Evolutionary conservation across 352 stramenopile genomes (phyloP), one percentile per base, ranked within the genome.

Genomic region (Globisporangium parvum): DNA sequence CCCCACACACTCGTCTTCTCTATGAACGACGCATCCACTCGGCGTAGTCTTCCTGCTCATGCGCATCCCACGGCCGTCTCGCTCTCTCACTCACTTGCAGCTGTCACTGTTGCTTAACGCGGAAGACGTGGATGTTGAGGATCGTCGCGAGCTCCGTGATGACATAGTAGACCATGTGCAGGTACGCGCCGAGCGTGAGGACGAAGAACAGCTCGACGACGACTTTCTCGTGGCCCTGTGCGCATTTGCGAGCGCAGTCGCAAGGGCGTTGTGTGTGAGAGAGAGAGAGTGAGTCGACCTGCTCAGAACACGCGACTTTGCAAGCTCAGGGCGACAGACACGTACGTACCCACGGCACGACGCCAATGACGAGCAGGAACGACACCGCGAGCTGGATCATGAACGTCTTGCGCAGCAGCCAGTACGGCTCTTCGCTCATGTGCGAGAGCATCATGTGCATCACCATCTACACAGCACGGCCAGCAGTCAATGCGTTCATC

Each of bases 391-490:
- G 61, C 21, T 87, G 68, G 55, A 88, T 71, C 23, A 75, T 52
- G 40, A 91, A 91, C 11, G 84, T 92, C 73, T 93, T 93, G 59
- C 84, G 79, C 42, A 93, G 60, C 51, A 93, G 60, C 81, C 84
- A 90, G 60, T 87, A 93, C 21, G 84, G 84, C 51, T 93, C 84
- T 57, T 91, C 81, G 41, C 77, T 88, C 78, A 93, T 91, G 65
- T 93, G 84, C 11, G 84, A 79, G 12, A 93, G 75, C 84, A 93
- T 93, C 75, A 93, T 91, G 66, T 91, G 84, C 84, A 93, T 93
- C 53, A 88, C 81, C 81, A 93, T 93, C 84, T 93, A 55, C 41
- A 58, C 26, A 26, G 18, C 20, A 37, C n/a, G 12, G 1, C 12
- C 11, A 47, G 11, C 9, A 31, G 31, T 56, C 51, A 55, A 31